Percentiles rank a stretch among this genome's conserved stretches.
Conservation (phyloP, 2,329 filamentous ascomycete species). For the Fusarium graminum region DNA sequence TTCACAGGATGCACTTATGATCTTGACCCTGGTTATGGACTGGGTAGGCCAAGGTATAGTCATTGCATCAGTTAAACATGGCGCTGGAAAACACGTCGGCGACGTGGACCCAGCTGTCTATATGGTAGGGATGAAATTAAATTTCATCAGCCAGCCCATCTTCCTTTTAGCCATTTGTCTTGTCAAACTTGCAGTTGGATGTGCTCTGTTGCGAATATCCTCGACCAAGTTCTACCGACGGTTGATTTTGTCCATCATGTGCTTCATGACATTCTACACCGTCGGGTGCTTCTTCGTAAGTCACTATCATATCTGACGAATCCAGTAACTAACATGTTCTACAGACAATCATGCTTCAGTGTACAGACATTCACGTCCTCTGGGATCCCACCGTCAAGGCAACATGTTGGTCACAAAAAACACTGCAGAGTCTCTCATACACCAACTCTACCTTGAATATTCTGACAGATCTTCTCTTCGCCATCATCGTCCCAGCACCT, state of each 20-base stretch:
- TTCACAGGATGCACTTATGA: constrained; percentile 51
- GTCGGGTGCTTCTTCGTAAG: constrained; percentile 55
- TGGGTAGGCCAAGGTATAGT: constrained; percentile 57
- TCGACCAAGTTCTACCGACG: constrained; percentile 53
- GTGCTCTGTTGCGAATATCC: constrained; percentile 58
- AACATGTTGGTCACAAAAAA: constrained; percentile 57
- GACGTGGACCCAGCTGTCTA: constrained; percentile 56
- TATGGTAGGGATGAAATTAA: constrained; percentile 56
- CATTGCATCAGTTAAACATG: constrained; percentile 57
- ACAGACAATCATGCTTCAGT: constrained; percentile 62
- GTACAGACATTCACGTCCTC: constrained; percentile 58
- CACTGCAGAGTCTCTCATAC: constrained; percentile 59
- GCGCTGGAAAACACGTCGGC: constrained; percentile 61
- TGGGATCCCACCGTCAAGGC: constrained; percentile 59
- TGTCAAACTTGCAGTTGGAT: constrained; percentile 59
- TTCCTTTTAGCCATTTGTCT: constrained; percentile 58
- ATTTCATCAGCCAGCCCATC: constrained; percentile 60
- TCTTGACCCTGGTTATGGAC: constrained; percentile 49
- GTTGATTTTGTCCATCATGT: constrained; percentile 56
- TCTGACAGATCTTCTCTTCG: constrained; percentile 56
- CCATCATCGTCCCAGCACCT: constrained; percentile 54
- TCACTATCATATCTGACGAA: rapidly evolving
- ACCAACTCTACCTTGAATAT: constrained; percentile 56
- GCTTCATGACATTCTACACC: constrained; percentile 53
- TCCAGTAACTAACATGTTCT: not conserved